Evolutionary conservation across 2,329 filamentous ascomycete genomes (phyloP), one percentile per base, ranked within the genome.

Genomic region (Diplocarpon rosae): DNA sequence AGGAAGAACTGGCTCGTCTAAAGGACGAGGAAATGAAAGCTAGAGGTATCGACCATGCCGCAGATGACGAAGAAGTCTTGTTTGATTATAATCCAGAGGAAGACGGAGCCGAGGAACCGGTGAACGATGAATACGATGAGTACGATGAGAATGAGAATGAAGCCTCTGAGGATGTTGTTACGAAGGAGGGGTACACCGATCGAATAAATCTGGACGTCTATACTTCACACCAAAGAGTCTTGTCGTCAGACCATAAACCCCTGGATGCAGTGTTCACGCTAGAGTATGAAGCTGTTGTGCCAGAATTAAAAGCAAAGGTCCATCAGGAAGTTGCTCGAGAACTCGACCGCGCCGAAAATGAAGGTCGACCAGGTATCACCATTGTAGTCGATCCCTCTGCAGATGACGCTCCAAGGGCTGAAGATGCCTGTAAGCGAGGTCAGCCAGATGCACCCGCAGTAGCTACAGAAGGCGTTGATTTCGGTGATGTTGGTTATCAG

Each of bases 241-340:
- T 85, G 13, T 95, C 90, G 0, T 96, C 90, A 0, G 92, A 98
- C 56, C 92, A 98, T 65, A 98, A 98, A 62, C 93, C 92, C 0
- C 67, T 98, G 1, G 77, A 81, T 47, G 86, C 88, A 1, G 69
- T 89, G 1, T 96, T 96, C 59, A 82, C 76, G 0, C 65, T 98
- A 7, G 81, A 83, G 36, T 95, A 92, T 59, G 85, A 95, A 50
- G 83, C 85, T 0, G 85, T 95, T 1, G 79, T 93, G 0, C 84
- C 88, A 0, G 81, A 90, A 24, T 67, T 95, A 20, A 95, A 93
- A 61, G 78, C 86, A 1, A 82, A 78, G 50, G 71, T 96, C 0
- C 84, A 95, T 50, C 78, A 85, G 45, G 88, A 96, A 59, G 85
- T 96, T 11, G 89, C 85, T 1, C 76, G 84, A 44, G 85, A 95